Evolutionary conservation across 2,329 filamentous ascomycete genomes (phyloP), one percentile per base, ranked within the genome.

Genomic region (Talaromyces sp.): DNA sequence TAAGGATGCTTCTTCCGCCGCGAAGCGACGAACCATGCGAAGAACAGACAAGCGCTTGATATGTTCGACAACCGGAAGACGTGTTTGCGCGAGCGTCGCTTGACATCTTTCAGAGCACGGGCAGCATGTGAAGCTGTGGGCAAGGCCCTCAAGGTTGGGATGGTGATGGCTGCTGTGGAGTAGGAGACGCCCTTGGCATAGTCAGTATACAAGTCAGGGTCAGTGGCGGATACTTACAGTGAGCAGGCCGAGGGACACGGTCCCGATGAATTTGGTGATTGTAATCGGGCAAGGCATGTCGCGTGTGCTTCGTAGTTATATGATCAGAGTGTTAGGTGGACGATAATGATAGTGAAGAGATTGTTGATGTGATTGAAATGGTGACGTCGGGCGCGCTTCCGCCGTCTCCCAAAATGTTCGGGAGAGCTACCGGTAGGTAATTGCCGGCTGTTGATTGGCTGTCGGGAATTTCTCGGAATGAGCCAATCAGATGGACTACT

Each of bases 191-290:
- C 94, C 94, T 97, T 60, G 45, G 10, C 45, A 51, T 58, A 15
- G 56, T 65, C n/a, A 49, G 36, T 63, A 71, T 65, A 72, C 68
- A 67, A 34, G 25, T 13, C 47, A 29, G 25, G 3, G 13, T 53
- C 56, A 56, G n/a, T 36, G n/a, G 54, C 38, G 67, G 83, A 90
- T 36, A 47, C 45, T 73, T 86, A 96, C 93, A 67, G 93, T 97
- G 77, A 96, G 81, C 65, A 97, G 85, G 69, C 94, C 94, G 65
- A 97, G 85, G 72, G 91, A 94, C 70, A 96, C 87, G 61, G 92
- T 96, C 74, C 94, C 94, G 71, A 97, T 90, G 77, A 97, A 97
- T 82, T 98, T 97, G 81, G 91, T 88, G 77, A 90, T 81, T 64
- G 91, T 89, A 74, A 97, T 87, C 72, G 84, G 88, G 72, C 85